These are phyloP conservation scores for Ophiocordyceps robertsii DNA, from an alignment of 2,329 filamentous ascomycete genomes.

Conservation along the genomic window DNA sequence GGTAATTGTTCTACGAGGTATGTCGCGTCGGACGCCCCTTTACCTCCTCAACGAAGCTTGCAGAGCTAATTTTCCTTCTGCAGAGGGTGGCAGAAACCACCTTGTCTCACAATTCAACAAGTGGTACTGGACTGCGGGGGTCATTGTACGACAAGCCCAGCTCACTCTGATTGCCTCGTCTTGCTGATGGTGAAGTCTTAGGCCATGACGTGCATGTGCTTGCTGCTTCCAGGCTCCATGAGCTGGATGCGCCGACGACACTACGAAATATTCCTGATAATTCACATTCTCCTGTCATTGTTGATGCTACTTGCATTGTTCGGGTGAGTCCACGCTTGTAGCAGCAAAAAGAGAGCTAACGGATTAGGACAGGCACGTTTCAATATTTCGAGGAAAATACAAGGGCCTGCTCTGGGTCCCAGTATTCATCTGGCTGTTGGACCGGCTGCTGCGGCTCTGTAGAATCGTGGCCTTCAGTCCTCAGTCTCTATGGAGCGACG, in stretches of 20 bases:
- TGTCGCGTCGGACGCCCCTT: background rate
- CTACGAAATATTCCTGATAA: slow-evolving; percentile 37
- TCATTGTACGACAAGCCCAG: background rate
- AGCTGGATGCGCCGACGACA: slow-evolving; percentile 35
- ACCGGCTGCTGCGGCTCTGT: slow-evolving; percentile 31
- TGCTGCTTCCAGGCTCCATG: slow-evolving; percentile 31
- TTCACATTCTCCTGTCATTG: slow-evolving; percentile 38
- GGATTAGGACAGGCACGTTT: slow-evolving; percentile 24
- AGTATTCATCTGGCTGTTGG: slow-evolving; percentile 32
- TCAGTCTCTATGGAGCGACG: slow-evolving; percentile 21
- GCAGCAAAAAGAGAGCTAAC: no score
- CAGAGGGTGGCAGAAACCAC: background rate
- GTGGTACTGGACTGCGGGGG: slow-evolving; percentile 11
- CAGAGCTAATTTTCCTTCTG: background rate
- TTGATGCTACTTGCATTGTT: slow-evolving; percentile 36
- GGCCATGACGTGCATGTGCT: slow-evolving; percentile 31
- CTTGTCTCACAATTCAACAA: background rate
- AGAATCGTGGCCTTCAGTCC: slow-evolving; percentile 28
- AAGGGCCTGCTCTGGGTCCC: slow-evolving; percentile 36
- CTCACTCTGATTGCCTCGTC: background rate
- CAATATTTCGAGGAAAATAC: slow-evolving; percentile 37
- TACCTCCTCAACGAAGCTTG: rapidly evolving
- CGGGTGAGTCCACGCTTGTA: slow-evolving; percentile 21
- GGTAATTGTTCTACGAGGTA: slow-evolving; percentile 25
- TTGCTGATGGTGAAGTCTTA: slow-evolving; percentile 6